These are phyloP conservation scores for Dendrobium catenatum DNA, from an alignment of 106 monocot species.

Conservation along the genomic window DNA sequence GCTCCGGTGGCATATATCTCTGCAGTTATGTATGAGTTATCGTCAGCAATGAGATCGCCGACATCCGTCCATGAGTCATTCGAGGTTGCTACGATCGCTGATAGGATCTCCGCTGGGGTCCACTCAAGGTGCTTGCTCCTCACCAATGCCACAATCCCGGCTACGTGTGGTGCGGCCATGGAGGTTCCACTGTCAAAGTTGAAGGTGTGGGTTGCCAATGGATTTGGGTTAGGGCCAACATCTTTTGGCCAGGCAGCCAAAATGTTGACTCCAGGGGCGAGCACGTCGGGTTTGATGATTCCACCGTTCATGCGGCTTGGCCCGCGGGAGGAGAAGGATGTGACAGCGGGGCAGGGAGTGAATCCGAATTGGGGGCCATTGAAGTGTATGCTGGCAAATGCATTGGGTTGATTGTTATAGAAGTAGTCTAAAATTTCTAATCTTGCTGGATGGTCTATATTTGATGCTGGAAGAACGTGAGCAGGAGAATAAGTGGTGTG, in stretches of 20 bases:
- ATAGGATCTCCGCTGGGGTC: not conserved
- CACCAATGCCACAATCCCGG: slow-evolving; percentile 3
- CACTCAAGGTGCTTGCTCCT: not conserved
- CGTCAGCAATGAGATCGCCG: not conserved
- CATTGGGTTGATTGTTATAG: not conserved
- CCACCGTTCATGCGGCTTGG: not conserved
- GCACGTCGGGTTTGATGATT: slow-evolving; percentile 5
- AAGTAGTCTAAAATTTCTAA: not conserved
- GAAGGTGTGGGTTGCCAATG: not conserved
- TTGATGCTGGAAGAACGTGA: not conserved
- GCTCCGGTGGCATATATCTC: not conserved
- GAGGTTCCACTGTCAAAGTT: slow-evolving; percentile 8
- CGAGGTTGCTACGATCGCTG: not conserved
- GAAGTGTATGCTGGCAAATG: no score
- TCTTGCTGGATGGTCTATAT: not conserved
- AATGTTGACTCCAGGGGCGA: no score
- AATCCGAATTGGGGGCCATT: not conserved
- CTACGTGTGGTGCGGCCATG: slow-evolving; percentile 15
- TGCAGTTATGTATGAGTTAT: not conserved
- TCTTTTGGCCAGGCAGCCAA: no score
- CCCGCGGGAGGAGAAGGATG: slow-evolving; percentile 15
- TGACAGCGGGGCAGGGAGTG: not conserved
- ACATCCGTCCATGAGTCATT: not conserved
- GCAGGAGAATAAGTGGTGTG: not conserved
- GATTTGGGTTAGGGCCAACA: slow-evolving; percentile 6